phyloP scores from a whole-genome alignment of 2,329 filamentous ascomycete species.

The Orbilia brochopaga region DNA sequence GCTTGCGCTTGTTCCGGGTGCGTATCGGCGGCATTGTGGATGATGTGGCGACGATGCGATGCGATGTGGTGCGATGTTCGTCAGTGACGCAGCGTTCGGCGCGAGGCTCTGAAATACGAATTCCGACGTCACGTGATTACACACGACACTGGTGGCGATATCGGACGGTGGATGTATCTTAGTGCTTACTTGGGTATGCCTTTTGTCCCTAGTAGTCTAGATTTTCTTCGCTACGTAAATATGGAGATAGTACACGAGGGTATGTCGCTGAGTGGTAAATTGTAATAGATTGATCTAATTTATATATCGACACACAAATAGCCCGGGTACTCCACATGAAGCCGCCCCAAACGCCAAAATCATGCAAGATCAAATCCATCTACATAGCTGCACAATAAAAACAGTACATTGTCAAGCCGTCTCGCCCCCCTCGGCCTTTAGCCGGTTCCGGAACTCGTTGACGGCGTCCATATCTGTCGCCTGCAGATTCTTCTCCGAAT shows the following conservation, averaged over 20 bases:
- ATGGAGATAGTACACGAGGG: no score
- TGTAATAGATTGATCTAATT: no score
- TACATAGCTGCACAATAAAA: no score
- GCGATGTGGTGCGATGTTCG: slow-evolving; percentile 18
- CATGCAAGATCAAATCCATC: no score
- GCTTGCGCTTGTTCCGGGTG: slow-evolving; percentile 76
- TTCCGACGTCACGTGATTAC: slow-evolving; percentile 41
- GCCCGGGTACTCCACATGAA: neutral
- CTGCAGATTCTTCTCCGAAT: slow-evolving; percentile 69
- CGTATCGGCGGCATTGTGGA: slow-evolving; percentile 75
- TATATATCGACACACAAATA: neutral
- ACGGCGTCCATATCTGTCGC: slow-evolving; percentile 86
- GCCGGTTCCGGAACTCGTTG: slow-evolving; percentile 72
- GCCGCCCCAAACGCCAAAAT: neutral
- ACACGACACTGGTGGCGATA: no score
- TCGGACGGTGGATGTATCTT: no score
- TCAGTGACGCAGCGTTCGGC: slow-evolving; percentile 45
- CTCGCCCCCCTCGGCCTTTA: slow-evolving; percentile 63
- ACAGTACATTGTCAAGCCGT: slow-evolving; percentile 14
- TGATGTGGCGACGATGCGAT: slow-evolving; percentile 34
- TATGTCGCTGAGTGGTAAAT: no score
- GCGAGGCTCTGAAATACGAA: slow-evolving; percentile 47
- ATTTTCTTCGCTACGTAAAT: no score
- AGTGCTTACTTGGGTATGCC: no score
- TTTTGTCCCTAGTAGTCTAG: no score